Evolutionary conservation across 208 protist genomes (phyloP).

Genomic region (Histomonas meleagridis): DNA sequence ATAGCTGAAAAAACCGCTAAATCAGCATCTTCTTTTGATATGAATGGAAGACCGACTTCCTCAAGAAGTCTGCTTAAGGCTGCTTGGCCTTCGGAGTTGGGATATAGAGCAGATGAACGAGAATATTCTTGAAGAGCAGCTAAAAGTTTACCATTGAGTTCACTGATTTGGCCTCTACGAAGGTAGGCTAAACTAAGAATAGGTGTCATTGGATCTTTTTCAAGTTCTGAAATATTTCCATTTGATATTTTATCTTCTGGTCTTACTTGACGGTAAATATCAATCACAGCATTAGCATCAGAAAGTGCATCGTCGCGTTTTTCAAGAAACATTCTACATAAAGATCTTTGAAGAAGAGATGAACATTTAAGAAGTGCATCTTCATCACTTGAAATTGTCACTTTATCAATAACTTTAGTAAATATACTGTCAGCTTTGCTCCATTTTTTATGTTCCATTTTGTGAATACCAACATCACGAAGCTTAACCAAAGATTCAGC

Average conservation of each 20-base stretch:
- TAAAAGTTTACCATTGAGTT: background rate
- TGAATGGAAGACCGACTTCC: background rate
- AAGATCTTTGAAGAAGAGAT: background rate
- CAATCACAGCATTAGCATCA: background rate
- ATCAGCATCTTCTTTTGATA: background rate
- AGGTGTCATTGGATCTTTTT: background rate
- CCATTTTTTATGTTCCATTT: background rate
- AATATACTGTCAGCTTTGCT: background rate
- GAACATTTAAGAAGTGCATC: background rate
- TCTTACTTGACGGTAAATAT: background rate
- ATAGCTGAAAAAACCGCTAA: background rate
- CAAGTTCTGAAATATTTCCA: no score
- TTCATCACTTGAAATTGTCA: background rate
- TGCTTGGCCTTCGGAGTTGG: background rate
- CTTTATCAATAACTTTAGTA: background rate
- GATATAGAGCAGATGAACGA: background rate
- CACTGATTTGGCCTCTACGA: background rate
- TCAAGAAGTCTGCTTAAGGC: background rate
- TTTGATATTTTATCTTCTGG: background rate
- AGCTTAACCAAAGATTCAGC: background rate
- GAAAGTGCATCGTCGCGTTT: background rate
- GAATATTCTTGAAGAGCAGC: background rate
- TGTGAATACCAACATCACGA: background rate
- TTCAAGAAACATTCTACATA: background rate
- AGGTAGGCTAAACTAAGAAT: background rate